Evolutionary conservation across 768 basidiomycete species (phyloP), one percentile per base, ranked within the genome.

Genomic region (Leccinum incarnatum): DNA sequence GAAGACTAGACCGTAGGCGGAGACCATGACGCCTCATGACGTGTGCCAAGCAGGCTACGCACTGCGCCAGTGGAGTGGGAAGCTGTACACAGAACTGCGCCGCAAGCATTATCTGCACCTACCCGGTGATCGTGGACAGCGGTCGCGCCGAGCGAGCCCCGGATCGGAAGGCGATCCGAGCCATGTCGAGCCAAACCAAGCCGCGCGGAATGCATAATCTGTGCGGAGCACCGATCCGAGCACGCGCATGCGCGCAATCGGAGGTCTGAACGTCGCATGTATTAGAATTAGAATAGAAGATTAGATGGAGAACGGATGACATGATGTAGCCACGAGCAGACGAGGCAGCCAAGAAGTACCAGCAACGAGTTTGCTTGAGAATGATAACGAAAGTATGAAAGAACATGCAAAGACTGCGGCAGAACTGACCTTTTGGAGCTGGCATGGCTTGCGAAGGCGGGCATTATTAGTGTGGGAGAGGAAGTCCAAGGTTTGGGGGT

Each of bases 371-470:
- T 42, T 19, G 40, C 40, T 42, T 42, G 40, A 4, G 53, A 17
- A 5, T 8, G 21, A 67, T 55, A 49, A 55, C 59, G 27, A 69
- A 10, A 30, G 23, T 5, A 27, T 62, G 62, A 50, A 67, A 58
- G 2, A 46, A 36, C 46, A 59, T 10, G 60, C 53, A 12, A 57
- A 1, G 27, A 48, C 66, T 68, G 21, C 2, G 9, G 7, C 21
- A 14, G 30, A 11, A 19, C 14, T 34, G 42, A 36, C 14, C 37
- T 37, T 60, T 62, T 2, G 67, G 65, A 27, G 42, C 42, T 42
- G 67, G 52, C 67, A 69, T 67, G 9, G 17, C 14, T 49, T 14
- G 25, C 17, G 32, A 21, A 21, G 19, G 34, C 21, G 21, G 17
- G 34, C 5, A 19, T 34, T 23, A 34, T 17, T 32, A 32, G 12